phyloP scores from a whole-genome alignment of 192 early-diverging fungal species.

The Backusella tuberculispora region DNA sequence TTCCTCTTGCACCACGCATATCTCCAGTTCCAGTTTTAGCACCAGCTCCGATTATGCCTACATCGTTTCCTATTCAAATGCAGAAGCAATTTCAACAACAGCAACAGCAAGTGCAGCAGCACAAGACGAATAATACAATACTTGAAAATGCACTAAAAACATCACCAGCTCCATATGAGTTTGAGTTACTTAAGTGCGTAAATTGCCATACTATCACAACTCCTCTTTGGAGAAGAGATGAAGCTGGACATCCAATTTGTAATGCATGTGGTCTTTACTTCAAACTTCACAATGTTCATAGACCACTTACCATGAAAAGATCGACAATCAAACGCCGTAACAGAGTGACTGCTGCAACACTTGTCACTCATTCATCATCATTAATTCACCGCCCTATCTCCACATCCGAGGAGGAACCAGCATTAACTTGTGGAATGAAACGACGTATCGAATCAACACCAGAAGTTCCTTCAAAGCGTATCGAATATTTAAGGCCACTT shows the following conservation, averaged over 20 bases:
- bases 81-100: neutral
- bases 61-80: neutral
- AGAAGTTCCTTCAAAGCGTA: slow-evolving; percentile 2
- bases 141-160: neutral
- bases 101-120: slow-evolving; percentile 8
- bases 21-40: slow-evolving; percentile 9
- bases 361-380: neutral
- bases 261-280: slow-evolving; percentile 94
- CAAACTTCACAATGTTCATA: slow-evolving; percentile 73
- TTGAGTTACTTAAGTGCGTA: slow-evolving; percentile 47
- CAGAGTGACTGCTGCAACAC: slow-evolving; percentile 32
- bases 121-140: neutral
- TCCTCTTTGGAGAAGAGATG: slow-evolving; percentile 79
- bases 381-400: neutral
- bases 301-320: slow-evolving; percentile 75
- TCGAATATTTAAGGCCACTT: slow-evolving; percentile 14
- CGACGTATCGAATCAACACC: neutral
- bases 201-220: slow-evolving; percentile 74
- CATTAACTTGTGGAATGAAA: neutral
- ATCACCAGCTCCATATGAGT: neutral
- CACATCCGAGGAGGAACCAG: neutral
- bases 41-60: neutral
- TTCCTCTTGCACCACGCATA: neutral
- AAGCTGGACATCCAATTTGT: slow-evolving; percentile 73
- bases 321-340: slow-evolving; percentile 69